phyloP scores from a whole-genome alignment of 768 basidiomycete genomes.

The Sarcodon sp. region DNA sequence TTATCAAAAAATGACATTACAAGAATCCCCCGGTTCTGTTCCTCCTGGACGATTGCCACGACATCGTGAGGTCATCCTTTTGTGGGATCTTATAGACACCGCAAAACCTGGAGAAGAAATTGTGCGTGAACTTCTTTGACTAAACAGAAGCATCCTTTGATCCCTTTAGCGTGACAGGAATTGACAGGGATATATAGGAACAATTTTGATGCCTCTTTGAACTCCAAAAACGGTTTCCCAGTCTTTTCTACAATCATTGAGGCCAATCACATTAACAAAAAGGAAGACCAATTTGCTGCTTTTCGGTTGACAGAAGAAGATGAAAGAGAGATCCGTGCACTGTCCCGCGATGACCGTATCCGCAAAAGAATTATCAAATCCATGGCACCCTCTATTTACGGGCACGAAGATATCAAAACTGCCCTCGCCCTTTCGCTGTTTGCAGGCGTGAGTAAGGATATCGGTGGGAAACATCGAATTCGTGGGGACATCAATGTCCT shows the following conservation, averaged over 20 bases:
- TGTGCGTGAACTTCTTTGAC: slow-evolving; percentile 31
- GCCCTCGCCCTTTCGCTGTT: slow-evolving; percentile 93
- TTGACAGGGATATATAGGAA: slow-evolving; percentile 97
- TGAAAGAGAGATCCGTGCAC: slow-evolving; percentile 77
- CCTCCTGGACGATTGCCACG: slow-evolving; percentile 95
- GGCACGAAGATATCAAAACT: slow-evolving; percentile 98
- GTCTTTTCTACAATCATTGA: slow-evolving; percentile 98
- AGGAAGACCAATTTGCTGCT: slow-evolving; percentile 98
- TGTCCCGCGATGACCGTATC: slow-evolving; percentile 88
- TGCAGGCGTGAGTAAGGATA: slow-evolving; percentile 88
- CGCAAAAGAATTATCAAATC: slow-evolving; percentile 97
- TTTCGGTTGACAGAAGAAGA: slow-evolving; percentile 97
- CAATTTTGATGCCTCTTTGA: slow-evolving; percentile 96
- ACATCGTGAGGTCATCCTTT: slow-evolving; percentile 90
- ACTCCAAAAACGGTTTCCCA: slow-evolving; percentile 98
- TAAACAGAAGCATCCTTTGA: not conserved
- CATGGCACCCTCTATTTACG: slow-evolving; percentile 97
- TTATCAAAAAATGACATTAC: slow-evolving; percentile 97
- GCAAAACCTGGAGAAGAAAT: slow-evolving; percentile 99
- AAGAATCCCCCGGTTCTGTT: slow-evolving; percentile 95
- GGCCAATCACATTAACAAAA: slow-evolving; percentile 98
- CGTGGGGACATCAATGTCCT: slow-evolving; percentile 98
- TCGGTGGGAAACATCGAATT: slow-evolving; percentile 91
- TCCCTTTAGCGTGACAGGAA: slow-evolving; percentile 43
- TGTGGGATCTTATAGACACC: slow-evolving; percentile 97